Evolutionary conservation across 345 rosid species (phyloP).

Genomic region (Carallia pectinifolia): DNA sequence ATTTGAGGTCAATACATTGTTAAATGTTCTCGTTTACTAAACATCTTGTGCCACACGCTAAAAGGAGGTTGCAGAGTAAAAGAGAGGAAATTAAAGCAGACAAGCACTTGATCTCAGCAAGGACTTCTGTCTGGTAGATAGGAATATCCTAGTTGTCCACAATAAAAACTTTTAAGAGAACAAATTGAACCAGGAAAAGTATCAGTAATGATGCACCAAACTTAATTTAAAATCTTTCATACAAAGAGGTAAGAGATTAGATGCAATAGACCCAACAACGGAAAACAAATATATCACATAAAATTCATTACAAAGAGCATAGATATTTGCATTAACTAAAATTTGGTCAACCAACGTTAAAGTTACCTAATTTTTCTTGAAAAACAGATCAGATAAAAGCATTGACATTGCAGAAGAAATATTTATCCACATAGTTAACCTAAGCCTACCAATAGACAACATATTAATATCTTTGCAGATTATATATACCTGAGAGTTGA

Average conservation of each 20-base stretch:
- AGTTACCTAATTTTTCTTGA: neutral
- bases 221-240: too few species aligned
- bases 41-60: neutral
- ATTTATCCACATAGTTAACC: neutral
- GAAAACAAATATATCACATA: neutral
- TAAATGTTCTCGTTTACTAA: neutral
- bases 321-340: neutral
- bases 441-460: too few species aligned
- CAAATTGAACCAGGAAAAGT: too few species aligned
- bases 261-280: neutral
- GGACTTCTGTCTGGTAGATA: neutral
- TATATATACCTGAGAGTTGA: conserved; percentile 59
- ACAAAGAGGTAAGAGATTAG: neutral
- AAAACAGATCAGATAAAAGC: neutral
- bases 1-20: neutral
- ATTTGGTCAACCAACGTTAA: too few species aligned
- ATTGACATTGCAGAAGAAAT: neutral
- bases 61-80: neutral
- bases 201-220: too few species aligned
- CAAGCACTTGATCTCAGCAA: neutral
- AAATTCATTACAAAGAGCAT: neutral
- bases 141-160: neutral
- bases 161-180: too few species aligned
- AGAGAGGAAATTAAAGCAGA: neutral
- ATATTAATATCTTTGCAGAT: neutral